Base-by-base conservation (phyloP, 176 grass and related monocot genomes). In the Themeda triandra region DNA sequence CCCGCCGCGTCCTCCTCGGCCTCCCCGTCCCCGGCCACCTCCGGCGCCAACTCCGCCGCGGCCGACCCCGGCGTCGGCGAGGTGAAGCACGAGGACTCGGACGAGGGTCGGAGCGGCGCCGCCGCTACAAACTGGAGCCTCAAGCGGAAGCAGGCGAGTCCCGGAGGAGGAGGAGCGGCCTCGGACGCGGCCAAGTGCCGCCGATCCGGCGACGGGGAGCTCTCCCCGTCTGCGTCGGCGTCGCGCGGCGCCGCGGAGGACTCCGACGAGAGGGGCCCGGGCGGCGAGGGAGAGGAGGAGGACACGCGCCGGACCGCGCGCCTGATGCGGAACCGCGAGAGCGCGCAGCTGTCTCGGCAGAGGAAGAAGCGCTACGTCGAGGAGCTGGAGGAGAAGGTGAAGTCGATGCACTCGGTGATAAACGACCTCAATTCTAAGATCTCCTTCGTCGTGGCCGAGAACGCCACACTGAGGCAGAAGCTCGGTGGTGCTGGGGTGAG, bases 321-420 rank as follows among this genome's bases (percentile, higher is more conserved):
- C 82, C 87, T 99, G 91, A 84, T 92, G 79, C 87, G 96, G 51
- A 99, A 99, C 76, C 88, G 93, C 1, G 96, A 96, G 87, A 99
- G 96, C 73, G 96, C 96, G 17, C 96, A 99, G 59, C 93, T 99
- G 9, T 99, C 96, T 1, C 80, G 96, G 75, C 96, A 99, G 83
- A 89, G 96, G 84, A 99, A 95, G 92, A 99, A 96, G 82, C 86
- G 88, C 3, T 92, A 96, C 69, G 88, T 96, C 5, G 96, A 95
- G 81, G 96, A 96, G 83, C 82, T 99, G 56, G 93, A 99, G 84
- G 90, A 96, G 18, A 99, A 99, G 83, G 93, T 99, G 63, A 94
- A 90, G 66, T 87, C 92, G 30, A 94, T 99, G 96, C 71, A 94
- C 71, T 94, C 93, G 5, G 87, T 91, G 23, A 99, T 99, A 67